These are phyloP conservation scores for Trichophyton schoenleinii DNA, from an alignment of 2,329 filamentous ascomycete genomes.

Conservation along the genomic window DNA sequence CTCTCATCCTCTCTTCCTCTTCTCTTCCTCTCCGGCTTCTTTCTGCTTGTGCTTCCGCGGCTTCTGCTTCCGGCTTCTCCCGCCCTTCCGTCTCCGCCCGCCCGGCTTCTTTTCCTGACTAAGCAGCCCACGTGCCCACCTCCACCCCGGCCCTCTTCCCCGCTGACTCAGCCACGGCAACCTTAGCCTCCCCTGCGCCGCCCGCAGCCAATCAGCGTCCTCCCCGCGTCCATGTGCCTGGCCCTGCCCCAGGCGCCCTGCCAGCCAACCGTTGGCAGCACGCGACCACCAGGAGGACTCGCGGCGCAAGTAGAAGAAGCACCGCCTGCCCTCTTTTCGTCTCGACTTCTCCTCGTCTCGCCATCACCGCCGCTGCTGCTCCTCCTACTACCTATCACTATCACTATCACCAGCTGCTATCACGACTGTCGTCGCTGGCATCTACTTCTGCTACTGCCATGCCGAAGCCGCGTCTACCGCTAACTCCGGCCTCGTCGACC, in stretches of 20 bases:
- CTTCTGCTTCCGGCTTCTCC: no score
- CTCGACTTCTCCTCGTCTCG: not conserved
- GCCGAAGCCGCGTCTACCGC: constrained; percentile 55
- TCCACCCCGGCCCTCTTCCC: no score
- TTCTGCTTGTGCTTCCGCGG: no score
- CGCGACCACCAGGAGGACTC: constrained; percentile 11
- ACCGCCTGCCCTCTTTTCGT: no score
- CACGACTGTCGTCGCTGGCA: not conserved
- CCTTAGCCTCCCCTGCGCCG: not conserved
- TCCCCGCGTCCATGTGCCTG: constrained; percentile 8
- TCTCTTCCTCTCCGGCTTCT: no score
- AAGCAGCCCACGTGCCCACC: no score
- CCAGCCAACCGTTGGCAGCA: constrained; percentile 16
- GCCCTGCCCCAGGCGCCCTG: not conserved
- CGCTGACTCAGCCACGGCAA: not conserved
- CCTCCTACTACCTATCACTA: no score
- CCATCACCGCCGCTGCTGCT: no score
- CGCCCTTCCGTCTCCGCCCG: no score
- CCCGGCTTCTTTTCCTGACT: no score
- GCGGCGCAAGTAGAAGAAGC: not conserved
- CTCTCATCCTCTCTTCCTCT: no score
- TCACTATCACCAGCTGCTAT: no score
- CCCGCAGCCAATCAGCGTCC: constrained; percentile 7
- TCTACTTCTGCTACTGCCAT: constrained; percentile 22
- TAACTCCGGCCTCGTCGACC: constrained; percentile 66